A percentile compares a stretch with the other conserved stretches of the same genome.
Evolutionary conservation across 495 filamentous ascomycete species (phyloP).

Genomic region (Penicillium daleae): DNA sequence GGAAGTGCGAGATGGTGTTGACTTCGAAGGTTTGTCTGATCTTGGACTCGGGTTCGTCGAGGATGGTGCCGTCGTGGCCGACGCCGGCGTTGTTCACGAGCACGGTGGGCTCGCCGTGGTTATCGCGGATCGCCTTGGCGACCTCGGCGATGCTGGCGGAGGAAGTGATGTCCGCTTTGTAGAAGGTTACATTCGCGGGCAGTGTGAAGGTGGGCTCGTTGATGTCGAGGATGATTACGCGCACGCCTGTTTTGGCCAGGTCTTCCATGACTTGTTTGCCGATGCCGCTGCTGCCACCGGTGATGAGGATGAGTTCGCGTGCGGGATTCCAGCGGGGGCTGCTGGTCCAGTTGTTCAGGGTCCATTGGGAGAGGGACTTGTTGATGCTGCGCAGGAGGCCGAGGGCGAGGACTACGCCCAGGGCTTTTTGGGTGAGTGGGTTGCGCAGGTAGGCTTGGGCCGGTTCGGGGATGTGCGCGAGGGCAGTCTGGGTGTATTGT

Average conservation of each 20-base stretch:
- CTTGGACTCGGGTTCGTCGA: conserved; percentile 48
- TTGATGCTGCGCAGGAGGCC: conserved; percentile 47
- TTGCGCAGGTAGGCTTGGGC: conserved; percentile 34
- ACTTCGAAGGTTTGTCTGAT: conserved; percentile 59
- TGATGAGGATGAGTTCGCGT: conserved; percentile 60
- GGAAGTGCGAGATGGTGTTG: conserved; percentile 63
- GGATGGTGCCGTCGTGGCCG: conserved; percentile 48
- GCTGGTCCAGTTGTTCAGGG: conserved; percentile 54
- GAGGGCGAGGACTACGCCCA: conserved; percentile 36
- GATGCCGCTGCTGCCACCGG: conserved; percentile 62
- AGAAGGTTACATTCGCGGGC: conserved; percentile 47
- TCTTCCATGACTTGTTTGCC: conserved; percentile 53
- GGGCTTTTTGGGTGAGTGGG: conserved; percentile 35
- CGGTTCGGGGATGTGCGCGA: conserved; percentile 33
- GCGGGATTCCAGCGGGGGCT: conserved; percentile 45
- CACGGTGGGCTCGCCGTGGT: conserved; percentile 55
- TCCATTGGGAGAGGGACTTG: conserved; percentile 42
- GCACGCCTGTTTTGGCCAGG: conserved; percentile 50
- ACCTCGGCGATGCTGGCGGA: conserved; percentile 46
- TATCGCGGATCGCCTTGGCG: conserved; percentile 49
- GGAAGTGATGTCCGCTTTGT: conserved; percentile 58
- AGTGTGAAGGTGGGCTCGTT: conserved; percentile 39
- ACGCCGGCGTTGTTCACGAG: conserved; percentile 67
- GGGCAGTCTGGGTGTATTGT: conserved; percentile 35
- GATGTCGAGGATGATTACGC: conserved; percentile 57